A percentile compares a stretch with the other conserved stretches of the same genome.
phyloP scores from a whole-genome alignment of 371 early-diverging fungal genomes.

The Amoeboaphelidium protococcarum region DNA sequence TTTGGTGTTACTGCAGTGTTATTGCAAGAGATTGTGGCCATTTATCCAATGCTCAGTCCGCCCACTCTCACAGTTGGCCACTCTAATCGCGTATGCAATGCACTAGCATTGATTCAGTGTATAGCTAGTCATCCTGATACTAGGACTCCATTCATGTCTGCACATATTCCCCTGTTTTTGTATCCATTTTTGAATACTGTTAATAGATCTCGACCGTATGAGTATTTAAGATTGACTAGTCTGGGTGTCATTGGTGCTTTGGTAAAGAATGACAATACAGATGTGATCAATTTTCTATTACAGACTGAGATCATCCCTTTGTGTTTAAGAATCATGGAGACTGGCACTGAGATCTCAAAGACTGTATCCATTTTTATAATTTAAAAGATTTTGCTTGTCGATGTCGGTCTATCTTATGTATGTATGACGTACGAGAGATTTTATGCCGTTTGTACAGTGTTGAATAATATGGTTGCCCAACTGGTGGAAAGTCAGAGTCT shows the following conservation, averaged over 20 bases:
- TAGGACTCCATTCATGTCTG: slow-evolving; percentile 57
- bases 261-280: slow-evolving; percentile 76
- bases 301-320: slow-evolving; percentile 95
- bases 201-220: slow-evolving; percentile 74
- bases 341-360: slow-evolving; percentile 83
- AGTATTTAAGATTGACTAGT: slow-evolving; percentile 71
- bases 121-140: slow-evolving; percentile 85
- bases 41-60: slow-evolving; percentile 68
- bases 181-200: slow-evolving; percentile 95
- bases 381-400: slow-evolving; percentile 79
- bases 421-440: slow-evolving; percentile 92
- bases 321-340: slow-evolving; percentile 92
- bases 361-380: slow-evolving; percentile 95
- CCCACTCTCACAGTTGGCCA: slow-evolving; percentile 60
- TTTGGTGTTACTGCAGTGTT: slow-evolving; percentile 80
- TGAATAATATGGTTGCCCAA: slow-evolving; percentile 80
- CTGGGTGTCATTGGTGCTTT: slow-evolving; percentile 88
- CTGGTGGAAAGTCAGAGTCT: slow-evolving; percentile 58
- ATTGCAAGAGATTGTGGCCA: slow-evolving; percentile 74
- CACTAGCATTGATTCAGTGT: slow-evolving; percentile 78
- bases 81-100: slow-evolving; percentile 86
- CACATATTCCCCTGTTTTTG: slow-evolving; percentile 84
- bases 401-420: slow-evolving; percentile 85
- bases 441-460: slow-evolving; percentile 79
- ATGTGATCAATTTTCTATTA: slow-evolving; percentile 76